Conservation (phyloP, 2,329 filamentous ascomycete species). For the Cordyceps cicadae region DNA sequence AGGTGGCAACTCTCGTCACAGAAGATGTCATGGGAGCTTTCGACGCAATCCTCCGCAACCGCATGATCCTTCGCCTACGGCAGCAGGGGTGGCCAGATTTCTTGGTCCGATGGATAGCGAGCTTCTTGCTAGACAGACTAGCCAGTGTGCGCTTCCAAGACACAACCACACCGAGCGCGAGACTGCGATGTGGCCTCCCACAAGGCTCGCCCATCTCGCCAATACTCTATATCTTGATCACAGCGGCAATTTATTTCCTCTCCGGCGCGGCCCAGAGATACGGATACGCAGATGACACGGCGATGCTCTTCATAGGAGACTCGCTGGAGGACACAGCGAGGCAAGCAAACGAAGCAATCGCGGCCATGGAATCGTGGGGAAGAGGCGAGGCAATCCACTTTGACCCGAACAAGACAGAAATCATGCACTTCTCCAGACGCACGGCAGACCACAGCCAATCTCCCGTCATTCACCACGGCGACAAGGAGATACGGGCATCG, state of each 20-base stretch:
- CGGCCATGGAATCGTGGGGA: not conserved
- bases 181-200: not conserved
- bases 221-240: conserved; percentile 8
- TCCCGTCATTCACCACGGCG: not conserved
- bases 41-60: conserved; percentile 5
- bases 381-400: conserved; percentile 6
- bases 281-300: conserved; percentile 5
- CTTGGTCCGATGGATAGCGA: conserved; percentile 1
- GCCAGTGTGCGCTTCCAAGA: conserved; percentile 4
- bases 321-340: not conserved
- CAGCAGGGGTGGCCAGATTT: conserved; percentile 4
- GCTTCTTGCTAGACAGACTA: not conserved
- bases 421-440: not conserved
- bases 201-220: conserved; percentile 10
- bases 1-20: conserved; percentile 7
- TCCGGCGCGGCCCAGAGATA: not conserved
- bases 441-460: not conserved
- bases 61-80: not conserved
- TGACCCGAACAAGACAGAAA: not conserved
- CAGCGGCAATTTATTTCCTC: conserved; percentile 7
- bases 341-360: not conserved
- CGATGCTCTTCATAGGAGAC: not conserved
- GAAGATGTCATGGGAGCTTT: conserved; percentile 11
- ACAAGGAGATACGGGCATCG: conserved; percentile 1
- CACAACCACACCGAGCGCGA: not conserved